Evolutionary conservation across 495 filamentous ascomycete genomes (phyloP).

Genomic region (Achaetomiella virescens): DNA sequence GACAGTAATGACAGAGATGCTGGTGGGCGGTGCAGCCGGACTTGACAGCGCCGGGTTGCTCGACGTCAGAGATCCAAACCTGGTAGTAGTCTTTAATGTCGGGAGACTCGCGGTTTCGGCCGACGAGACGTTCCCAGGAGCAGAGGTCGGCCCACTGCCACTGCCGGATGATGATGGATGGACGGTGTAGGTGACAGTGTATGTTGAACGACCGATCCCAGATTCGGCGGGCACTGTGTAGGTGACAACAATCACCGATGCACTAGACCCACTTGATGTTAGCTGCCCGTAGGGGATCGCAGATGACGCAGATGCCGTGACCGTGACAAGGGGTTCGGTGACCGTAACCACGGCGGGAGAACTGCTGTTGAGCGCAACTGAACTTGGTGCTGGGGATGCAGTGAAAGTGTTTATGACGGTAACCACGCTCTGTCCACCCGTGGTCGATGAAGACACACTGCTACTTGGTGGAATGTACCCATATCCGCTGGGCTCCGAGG

Average conservation of each 20-base stretch:
- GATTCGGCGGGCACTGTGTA: constrained; percentile 16
- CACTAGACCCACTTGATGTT: neutral
- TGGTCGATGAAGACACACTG: no score
- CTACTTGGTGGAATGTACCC: neutral
- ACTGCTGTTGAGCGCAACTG: neutral
- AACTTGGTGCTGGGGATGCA: neutral
- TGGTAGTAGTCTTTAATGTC: neutral
- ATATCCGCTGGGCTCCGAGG: neutral
- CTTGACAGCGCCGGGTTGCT: neutral
- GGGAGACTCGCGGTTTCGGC: neutral
- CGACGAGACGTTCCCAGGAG: neutral
- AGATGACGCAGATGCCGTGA: neutral
- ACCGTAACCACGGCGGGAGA: constrained; percentile 3
- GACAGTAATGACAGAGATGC: neutral
- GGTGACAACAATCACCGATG: constrained; percentile 15
- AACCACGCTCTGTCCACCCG: neutral
- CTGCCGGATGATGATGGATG: neutral
- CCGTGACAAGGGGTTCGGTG: constrained; percentile 4
- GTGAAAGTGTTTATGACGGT: neutral
- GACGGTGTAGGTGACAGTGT: constrained; percentile 22
- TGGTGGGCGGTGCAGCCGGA: neutral
- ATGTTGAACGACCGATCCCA: constrained; percentile 8
- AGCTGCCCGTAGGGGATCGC: neutral
- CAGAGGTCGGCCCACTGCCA: neutral
- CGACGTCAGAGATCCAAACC: neutral